Percentiles rank a stretch among this genome's conserved stretches.
Evolutionary conservation across 176 grass and related monocot species (phyloP).

Genomic region (Musa troglodytarum): DNA sequence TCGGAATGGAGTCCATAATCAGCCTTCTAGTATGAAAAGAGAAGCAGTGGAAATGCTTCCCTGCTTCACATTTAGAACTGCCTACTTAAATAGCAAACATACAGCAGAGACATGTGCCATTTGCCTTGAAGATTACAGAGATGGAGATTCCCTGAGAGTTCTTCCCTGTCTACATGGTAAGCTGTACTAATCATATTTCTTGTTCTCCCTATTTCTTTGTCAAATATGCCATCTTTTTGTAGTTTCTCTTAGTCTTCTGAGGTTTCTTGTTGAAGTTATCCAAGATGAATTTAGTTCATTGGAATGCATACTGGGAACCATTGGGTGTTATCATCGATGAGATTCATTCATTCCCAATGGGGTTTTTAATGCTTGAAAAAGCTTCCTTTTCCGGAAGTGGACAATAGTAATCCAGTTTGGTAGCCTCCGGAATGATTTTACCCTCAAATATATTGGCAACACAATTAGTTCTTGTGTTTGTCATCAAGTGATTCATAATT

Average conservation of each 20-base stretch:
- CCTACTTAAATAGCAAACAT: conserved; percentile 36
- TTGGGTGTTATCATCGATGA: not conserved
- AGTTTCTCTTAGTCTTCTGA: not conserved
- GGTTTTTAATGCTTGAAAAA: not conserved
- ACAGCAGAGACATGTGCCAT: conserved; percentile 55
- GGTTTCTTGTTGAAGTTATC: too few species aligned
- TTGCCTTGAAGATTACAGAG: conserved; percentile 84
- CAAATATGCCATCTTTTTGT: not conserved
- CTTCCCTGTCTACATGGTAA: conserved; percentile 90
- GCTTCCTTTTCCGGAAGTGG: not conserved
- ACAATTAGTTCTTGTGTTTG: too few species aligned
- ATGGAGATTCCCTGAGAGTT: conserved; percentile 58
- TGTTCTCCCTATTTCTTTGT: not conserved
- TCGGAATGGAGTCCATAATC: conserved; percentile 36
- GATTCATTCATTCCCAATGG: not conserved
- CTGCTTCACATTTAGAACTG: conserved; percentile 35
- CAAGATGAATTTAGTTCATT: not conserved
- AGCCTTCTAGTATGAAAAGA: conserved; percentile 50
- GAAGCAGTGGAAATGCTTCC: conserved; percentile 67
- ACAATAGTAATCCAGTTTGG: not conserved
- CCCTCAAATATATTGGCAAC: not conserved
- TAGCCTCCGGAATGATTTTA: not conserved
- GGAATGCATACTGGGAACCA: not conserved
- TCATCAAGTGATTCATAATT: not conserved
- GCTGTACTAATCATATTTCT: conserved; percentile 14